Conservation (phyloP, 2,329 filamentous ascomycete genomes). For the Cladosporium sp. region DNA sequence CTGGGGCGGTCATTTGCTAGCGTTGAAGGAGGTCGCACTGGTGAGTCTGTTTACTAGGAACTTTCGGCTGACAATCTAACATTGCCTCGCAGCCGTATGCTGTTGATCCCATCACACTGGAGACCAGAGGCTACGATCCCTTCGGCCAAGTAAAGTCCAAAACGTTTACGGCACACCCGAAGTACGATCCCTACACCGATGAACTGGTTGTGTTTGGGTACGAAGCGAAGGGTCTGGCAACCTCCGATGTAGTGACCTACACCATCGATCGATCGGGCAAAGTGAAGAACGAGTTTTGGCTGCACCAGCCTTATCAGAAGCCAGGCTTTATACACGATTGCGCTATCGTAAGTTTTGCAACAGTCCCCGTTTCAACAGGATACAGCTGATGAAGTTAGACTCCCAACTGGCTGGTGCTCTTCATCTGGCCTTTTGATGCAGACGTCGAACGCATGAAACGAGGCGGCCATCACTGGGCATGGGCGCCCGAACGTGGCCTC, state of each 20-base stretch:
- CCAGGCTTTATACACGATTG: slow-evolving; percentile 43
- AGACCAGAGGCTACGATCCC: slow-evolving; percentile 43
- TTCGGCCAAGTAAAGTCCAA: slow-evolving; percentile 41
- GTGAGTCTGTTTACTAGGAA: neutral
- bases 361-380: neutral
- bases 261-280: slow-evolving; percentile 41
- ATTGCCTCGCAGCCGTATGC: slow-evolving; percentile 35
- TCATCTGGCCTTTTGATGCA: slow-evolving; percentile 41
- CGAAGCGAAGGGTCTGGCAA: slow-evolving; percentile 39
- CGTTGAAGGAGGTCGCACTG: slow-evolving; percentile 51
- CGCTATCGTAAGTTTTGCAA: slow-evolving; percentile 27
- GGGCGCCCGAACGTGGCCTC: slow-evolving; percentile 31
- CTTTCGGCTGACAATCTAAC: neutral
- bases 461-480: slow-evolving; percentile 44
- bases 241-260: slow-evolving; percentile 43
- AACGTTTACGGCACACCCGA: slow-evolving; percentile 49
- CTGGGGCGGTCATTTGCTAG: slow-evolving; percentile 57
- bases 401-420: slow-evolving; percentile 41
- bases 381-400: slow-evolving; percentile 23
- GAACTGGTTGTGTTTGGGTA: slow-evolving; percentile 47
- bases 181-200: slow-evolving; percentile 45
- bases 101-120: slow-evolving; percentile 43
- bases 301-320: slow-evolving; percentile 38
- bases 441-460: slow-evolving; percentile 38
- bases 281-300: slow-evolving; percentile 44